Percentiles rank a stretch among this genome's conserved stretches.
Evolutionary conservation across 306 rosid species (phyloP).

Genomic region (Hippophae gyantsensis): DNA sequence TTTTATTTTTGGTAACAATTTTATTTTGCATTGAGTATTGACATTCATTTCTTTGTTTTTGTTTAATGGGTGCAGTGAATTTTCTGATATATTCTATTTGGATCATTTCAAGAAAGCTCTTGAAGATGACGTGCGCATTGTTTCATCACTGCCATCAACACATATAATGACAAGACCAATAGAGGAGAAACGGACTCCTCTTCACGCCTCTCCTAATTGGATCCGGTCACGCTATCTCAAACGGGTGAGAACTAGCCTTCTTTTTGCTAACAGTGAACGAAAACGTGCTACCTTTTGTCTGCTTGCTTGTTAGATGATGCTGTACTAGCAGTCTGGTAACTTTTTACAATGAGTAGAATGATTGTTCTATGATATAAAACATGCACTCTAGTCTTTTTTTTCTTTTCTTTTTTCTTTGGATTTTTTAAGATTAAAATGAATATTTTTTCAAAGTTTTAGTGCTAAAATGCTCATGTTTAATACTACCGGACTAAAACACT

Average conservation of each 20-base stretch:
- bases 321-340: too few species aligned
- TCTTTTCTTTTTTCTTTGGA: too few species aligned
- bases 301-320: background rate
- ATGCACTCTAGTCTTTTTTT: too few species aligned
- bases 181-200: conserved; percentile 72
- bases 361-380: too few species aligned
- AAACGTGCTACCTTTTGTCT: background rate
- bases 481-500: too few species aligned
- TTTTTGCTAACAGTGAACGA: conserved; percentile 5
- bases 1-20: background rate
- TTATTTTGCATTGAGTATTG: background rate
- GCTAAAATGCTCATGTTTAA: too few species aligned
- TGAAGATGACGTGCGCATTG: conserved; percentile 64
- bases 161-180: conserved; percentile 73
- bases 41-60: conserved; percentile 6
- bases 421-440: too few species aligned
- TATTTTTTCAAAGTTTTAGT: too few species aligned
- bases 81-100: conserved; percentile 88
- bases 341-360: too few species aligned
- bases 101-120: conserved; percentile 81
- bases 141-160: conserved; percentile 82
- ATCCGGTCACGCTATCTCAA: conserved; percentile 69
- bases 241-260: conserved; percentile 41
- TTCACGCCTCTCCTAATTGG: conserved; percentile 70
- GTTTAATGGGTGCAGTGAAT: conserved; percentile 58